phyloP scores from a whole-genome alignment of 768 basidiomycete species.

The Phaeolepiota aurea region DNA sequence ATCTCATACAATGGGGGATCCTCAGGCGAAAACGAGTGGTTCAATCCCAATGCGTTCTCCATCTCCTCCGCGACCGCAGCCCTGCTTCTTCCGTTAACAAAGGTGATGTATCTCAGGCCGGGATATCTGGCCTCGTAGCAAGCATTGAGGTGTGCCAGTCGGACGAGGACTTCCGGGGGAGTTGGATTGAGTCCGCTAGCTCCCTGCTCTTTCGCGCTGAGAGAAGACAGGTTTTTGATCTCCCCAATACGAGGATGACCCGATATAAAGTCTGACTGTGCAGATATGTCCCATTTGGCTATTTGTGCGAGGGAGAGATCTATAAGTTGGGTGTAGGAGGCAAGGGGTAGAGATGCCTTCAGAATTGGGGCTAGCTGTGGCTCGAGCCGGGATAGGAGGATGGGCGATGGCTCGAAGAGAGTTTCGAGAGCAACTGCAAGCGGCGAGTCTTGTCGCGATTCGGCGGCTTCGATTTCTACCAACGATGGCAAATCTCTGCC shows the following conservation, averaged over 20 bases:
- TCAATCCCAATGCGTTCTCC: constrained; percentile 53
- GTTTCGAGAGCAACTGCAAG: constrained; percentile 22
- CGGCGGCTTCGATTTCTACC: constrained; percentile 18
- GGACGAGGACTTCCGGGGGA: constrained; percentile 63
- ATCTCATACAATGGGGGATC: constrained; percentile 30
- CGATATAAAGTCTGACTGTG: constrained; percentile 58
- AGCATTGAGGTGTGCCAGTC: constrained; percentile 67
- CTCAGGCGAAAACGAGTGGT: constrained; percentile 38
- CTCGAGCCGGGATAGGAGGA: constrained; percentile 43
- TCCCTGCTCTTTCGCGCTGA: constrained; percentile 79
- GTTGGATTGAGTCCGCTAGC: constrained; percentile 41
- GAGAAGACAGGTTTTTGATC: constrained; percentile 58
- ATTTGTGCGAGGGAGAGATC: constrained; percentile 42
- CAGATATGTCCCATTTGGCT: constrained; percentile 38
- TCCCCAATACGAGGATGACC: constrained; percentile 92
- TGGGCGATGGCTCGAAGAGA: constrained; percentile 60
- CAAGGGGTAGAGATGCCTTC: constrained; percentile 13
- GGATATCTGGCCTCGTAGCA: constrained; percentile 71
- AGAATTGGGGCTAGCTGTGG: constrained; percentile 36
- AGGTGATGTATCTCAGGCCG: constrained; percentile 82
- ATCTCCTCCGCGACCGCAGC: constrained; percentile 71
- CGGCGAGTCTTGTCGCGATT: constrained; percentile 25
- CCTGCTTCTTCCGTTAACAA: constrained; percentile 79
- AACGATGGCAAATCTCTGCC: constrained; percentile 13
- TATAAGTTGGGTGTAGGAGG: constrained; percentile 49